Base-by-base conservation (phyloP, 2,329 filamentous ascomycete genomes). In the Fusarium napiforme region DNA sequence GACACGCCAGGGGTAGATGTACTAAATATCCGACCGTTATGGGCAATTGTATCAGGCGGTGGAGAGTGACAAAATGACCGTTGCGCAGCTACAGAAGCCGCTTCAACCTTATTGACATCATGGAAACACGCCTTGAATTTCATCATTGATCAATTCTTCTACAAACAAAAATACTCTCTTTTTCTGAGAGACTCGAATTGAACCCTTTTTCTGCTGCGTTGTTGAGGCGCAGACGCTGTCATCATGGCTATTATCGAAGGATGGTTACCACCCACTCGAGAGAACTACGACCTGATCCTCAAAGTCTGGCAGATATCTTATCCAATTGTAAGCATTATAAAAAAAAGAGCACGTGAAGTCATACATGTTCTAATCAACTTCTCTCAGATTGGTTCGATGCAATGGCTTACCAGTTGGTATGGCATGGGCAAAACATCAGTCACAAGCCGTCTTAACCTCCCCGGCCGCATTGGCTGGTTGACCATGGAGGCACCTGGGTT, bases 361-460 rank as follows among this genome's bases (percentile, higher is more conserved):
- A 7, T n/a, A 59, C 47, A 68, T 4, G 7, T 30, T 37, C 71
- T 73, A 30, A 72, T 46, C 26, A 0, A 0, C n/a, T 60, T 21
- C 14, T 39, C 58, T 16, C 69, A 97, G 94, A 79, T 94, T 72
- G 91, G 91, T 0, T 88, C 90, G 3, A 58, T 89, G 28, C 95
- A 97, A 89, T 97, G 93, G 92, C 67, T 91, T 63, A 84, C 87
- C n/a, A 88, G 90, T 62, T 97, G 90, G 88, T 96, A 98, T 81
- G 93, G 93, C 57, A 94, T 96, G 85, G 96, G 96, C 81, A 98
- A 98, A 84, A 97, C 95, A 6, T 97, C 94, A 7, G 87, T 91
- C 23, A 79, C 87, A 7, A 95, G 92, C 77, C 84, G 84, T 18
- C 85, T 96, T 80, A 99, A 99, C 83, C 82, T 98, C n/a, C 93